Evolutionary conservation across 2,329 filamentous ascomycete genomes (phyloP), one percentile per base, ranked within the genome.

Genomic region (Cadophora luteo-olivacea): DNA sequence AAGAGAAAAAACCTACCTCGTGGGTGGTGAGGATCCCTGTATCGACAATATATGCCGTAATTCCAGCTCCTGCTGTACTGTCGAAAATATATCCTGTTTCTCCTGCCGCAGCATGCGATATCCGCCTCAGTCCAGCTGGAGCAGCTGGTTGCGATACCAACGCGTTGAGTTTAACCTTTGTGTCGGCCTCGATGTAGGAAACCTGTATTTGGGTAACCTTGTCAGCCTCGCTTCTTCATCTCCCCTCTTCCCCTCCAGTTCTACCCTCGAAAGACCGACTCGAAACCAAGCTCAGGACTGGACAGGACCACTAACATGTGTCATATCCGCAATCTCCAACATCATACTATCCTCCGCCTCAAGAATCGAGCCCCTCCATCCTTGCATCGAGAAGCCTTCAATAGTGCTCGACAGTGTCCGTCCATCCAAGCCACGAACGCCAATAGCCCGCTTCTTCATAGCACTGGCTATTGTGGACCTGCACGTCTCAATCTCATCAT

Each of bases 381-480:
- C 78, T 60, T 77, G 77, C 76, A 89, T 81, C 71, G 80, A 78
- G 77, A 86, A 83, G 11, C 80, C 79, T 69, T 81, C 78, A 70
- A 87, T 80, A 11, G 66, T 57, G 22, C 33, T 60, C 7, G 55
- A 5, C 61, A 89, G 76, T 11, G 79, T 69, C 57, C 82, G 81
- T 64, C 86, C 86, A 61, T 79, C 74, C 22, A 83, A 74, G 48
- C 81, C 82, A 52, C 86, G 83, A 79, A 86, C 85, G 77, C 80
- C 79, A 57, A 88, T 73, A 77, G 88, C 88, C 71, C 86, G 85
- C 79, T 86, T 89, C 77, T 83, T 80, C 69, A 90, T 77, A 38
- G 82, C 78, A 33, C 81, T 75, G 67, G 81, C 81, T 75, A 88
- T 82, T 64, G 78, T 80, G 45, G 81, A 77, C 76, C 87, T 81